phyloP scores from a whole-genome alignment of 2,329 filamentous ascomycete species.

The Paracoccidioides brasiliensis region DNA sequence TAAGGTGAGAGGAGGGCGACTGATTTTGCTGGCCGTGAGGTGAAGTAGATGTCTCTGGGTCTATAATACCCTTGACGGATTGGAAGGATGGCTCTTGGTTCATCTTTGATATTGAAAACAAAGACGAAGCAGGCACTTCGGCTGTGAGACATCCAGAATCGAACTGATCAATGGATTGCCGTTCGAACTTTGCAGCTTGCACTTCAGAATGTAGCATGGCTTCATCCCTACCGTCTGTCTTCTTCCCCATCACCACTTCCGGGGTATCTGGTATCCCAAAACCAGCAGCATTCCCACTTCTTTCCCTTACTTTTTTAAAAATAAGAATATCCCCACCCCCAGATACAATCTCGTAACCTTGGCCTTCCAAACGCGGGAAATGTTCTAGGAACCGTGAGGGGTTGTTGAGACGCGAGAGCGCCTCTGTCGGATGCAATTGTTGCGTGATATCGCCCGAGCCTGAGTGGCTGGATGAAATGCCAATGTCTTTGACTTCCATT shows the following conservation, averaged over 20 bases:
- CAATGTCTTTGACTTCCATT: conserved; percentile 19
- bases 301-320: conserved; percentile 18
- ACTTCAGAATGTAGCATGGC: conserved; percentile 6
- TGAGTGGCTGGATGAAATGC: conserved; percentile 20
- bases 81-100: background rate
- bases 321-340: conserved; percentile 31
- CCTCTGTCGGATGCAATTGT: conserved; percentile 18
- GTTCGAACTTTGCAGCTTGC: conserved; percentile 5
- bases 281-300: background rate
- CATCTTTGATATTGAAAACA: no score
- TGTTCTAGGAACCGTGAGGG: conserved; percentile 31
- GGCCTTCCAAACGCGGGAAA: conserved; percentile 24
- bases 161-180: conserved; percentile 6
- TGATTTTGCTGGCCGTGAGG: conserved; percentile 7
- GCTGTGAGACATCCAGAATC: background rate
- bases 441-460: conserved; percentile 12
- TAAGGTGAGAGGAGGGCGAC: background rate
- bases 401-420: conserved; percentile 26
- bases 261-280: background rate
- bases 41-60: background rate
- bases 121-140: background rate
- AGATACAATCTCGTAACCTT: conserved; percentile 32
- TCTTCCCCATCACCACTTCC: background rate
- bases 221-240: background rate
- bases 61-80: conserved; percentile 11